A percentile compares a stretch with the other conserved stretches of the same genome.
Evolutionary conservation across 225 moss, liverwort and hornwort species (phyloP).

Genomic region (Climacium dendroides): DNA sequence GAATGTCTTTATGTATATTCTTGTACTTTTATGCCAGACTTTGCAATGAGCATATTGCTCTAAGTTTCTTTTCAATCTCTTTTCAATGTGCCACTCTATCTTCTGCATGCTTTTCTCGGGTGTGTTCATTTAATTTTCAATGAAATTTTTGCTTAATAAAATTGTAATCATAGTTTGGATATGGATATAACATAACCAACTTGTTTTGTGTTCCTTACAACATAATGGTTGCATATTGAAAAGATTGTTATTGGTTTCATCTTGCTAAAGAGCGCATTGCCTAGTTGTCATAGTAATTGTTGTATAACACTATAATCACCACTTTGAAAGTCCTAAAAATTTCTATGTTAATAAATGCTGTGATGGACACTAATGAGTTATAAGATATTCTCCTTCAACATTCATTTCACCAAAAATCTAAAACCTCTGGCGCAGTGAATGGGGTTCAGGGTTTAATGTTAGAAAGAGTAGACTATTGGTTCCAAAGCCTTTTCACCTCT

Average conservation of each 20-base stretch:
- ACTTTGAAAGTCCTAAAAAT: not conserved
- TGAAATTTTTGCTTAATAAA: not conserved
- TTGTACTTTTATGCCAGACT: constrained; percentile 1
- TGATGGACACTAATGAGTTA: not conserved
- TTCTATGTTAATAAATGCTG: not conserved
- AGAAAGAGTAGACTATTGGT: not conserved
- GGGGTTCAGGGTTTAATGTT: not conserved
- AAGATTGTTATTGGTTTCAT: too few species aligned
- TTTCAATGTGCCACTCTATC: not conserved
- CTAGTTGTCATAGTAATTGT: too few species aligned
- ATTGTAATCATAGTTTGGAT: not conserved
- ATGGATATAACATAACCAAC: not conserved
- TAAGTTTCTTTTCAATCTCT: not conserved
- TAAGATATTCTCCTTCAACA: too few species aligned
- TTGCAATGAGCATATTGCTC: constrained; percentile 11
- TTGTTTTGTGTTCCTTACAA: not conserved
- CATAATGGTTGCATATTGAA: too few species aligned
- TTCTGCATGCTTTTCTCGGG: not conserved
- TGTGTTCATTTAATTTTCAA: not conserved
- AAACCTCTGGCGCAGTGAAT: not conserved
- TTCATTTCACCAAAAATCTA: not conserved
- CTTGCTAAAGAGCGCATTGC: not conserved
- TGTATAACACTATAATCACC: not conserved
- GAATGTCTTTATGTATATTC: constrained; percentile 12
- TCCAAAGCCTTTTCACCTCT: not conserved